phyloP scores from a whole-genome alignment of 331 rosid genomes.

The Quercus tomentella region DNA sequence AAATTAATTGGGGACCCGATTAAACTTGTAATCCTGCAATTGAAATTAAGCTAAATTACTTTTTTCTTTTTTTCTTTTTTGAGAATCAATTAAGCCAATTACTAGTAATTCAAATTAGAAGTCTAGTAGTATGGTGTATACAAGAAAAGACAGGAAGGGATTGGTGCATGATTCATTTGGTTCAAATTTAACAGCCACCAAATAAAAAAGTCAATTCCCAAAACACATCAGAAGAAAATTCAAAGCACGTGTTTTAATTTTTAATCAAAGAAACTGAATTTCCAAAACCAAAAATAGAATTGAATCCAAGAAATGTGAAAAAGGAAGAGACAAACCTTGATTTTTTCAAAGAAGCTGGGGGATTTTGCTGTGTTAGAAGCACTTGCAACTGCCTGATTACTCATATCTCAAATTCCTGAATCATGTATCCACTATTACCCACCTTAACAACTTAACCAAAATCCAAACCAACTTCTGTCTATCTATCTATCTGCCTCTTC shows the following conservation, averaged over 20 bases:
- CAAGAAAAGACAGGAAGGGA: background rate
- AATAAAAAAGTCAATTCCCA: background rate
- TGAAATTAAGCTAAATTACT: background rate
- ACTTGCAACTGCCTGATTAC: background rate
- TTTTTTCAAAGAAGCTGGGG: conserved; percentile 3
- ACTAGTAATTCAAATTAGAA: background rate
- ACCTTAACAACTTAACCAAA: background rate
- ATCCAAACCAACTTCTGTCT: no score
- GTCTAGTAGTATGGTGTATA: background rate
- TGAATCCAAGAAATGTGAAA: background rate
- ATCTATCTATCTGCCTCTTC: background rate
- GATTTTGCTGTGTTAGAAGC: background rate
- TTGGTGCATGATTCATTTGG: background rate
- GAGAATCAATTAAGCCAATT: no score
- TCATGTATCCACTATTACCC: background rate
- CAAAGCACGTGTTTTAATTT: background rate
- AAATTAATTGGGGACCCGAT: background rate
- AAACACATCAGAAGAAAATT: background rate
- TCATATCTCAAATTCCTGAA: conserved; percentile 1
- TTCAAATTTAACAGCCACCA: background rate
- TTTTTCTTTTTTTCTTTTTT: background rate
- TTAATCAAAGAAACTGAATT: background rate
- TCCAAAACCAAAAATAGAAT: background rate
- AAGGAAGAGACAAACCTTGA: conserved; percentile 5
- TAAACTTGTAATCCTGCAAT: background rate